A percentile compares a stretch with the other conserved stretches of the same genome.
Conservation (phyloP, 257 asterid genomes). For the Handroanthus guayacan region DNA sequence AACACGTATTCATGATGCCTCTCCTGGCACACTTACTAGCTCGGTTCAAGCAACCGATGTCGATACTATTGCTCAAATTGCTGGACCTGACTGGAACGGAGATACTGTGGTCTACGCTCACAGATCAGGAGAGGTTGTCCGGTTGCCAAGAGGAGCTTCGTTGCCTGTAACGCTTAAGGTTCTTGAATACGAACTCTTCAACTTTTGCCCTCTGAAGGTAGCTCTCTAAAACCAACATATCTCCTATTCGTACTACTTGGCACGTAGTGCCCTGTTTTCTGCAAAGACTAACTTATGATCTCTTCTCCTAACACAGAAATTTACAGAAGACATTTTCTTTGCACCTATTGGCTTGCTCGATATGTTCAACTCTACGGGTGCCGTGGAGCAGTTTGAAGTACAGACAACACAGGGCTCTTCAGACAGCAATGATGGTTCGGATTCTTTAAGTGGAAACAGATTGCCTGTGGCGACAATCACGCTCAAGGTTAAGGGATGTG, state of each 20-base stretch:
- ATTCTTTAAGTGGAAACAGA: slow-evolving; percentile 32
- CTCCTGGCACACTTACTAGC: slow-evolving; percentile 86
- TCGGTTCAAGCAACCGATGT: slow-evolving; percentile 82
- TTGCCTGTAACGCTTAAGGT: slow-evolving; percentile 82
- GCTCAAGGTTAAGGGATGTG: slow-evolving; percentile 77
- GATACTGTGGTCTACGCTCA: slow-evolving; percentile 69
- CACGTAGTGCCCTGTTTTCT: neutral
- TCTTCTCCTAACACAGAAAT: slow-evolving; percentile 53
- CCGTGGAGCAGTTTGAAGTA: slow-evolving; percentile 69
- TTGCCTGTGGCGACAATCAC: slow-evolving; percentile 55
- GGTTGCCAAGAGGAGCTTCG: slow-evolving; percentile 78
- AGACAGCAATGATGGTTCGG: slow-evolving; percentile 35
- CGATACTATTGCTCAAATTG: slow-evolving; percentile 65
- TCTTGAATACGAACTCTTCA: slow-evolving; percentile 92
- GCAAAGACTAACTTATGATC: slow-evolving; percentile 8
- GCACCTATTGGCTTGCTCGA: slow-evolving; percentile 89
- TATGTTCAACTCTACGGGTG: slow-evolving; percentile 91
- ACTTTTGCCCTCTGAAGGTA: slow-evolving; percentile 87
- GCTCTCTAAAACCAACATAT: slow-evolving; percentile 20
- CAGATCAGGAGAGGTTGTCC: slow-evolving; percentile 65
- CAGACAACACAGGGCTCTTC: slow-evolving; percentile 37
- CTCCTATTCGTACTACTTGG: neutral
- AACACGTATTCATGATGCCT: slow-evolving; percentile 86
- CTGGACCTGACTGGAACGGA: slow-evolving; percentile 84
- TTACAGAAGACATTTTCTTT: slow-evolving; percentile 52